Evolutionary conservation across 2,329 filamentous ascomycete species (phyloP), one percentile per base, ranked within the genome.

Genomic region (Paraconiothyrium sp.): DNA sequence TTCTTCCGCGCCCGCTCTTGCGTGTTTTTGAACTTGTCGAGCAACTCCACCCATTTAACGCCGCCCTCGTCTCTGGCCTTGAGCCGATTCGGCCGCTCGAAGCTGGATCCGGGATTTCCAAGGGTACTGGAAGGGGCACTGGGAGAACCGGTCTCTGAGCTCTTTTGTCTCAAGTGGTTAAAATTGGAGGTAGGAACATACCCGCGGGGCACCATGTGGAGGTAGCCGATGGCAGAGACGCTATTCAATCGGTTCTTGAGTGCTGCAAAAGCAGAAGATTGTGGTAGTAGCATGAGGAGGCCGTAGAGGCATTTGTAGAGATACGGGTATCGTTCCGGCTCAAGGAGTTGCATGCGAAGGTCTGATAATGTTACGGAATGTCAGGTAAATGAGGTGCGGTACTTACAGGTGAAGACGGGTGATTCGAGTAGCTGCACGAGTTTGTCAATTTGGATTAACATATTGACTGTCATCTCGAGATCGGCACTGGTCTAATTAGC

Each of bases 381-480:
- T 13, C 14, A 22, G n/a, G 44, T 43, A 30, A 20, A 16, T 4
- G 24, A 30, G 11, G 0, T 13, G 6, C 27, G 24, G 22, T 14
- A 78, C 89, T 80, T 80, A 96, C 93, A 99, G 50, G 95, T 99
- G 74, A 99, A 99, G 1, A 99, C 95, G 0, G 95, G 95, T 0
- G 94, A 98, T 78, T 99, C 95, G 43, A 99, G 89, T 16, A 99
- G 85, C 78, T 99, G 95, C 13, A 99, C 95, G 16, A 99, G 86
- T 78, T 99, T 99, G 79, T 99, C 95, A 69, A 99, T 97, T 77
- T 99, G 96, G 47, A 99, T 99, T 58, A 99, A 87, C 80, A 97
- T 97, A 71, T 97, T 97, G 70, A 99, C 95, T 0, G 94, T 98
- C 93, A 99, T 98, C 78, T 99, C 95, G 52, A 99, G 84, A 72